Evolutionary conservation across 2,329 filamentous ascomycete genomes (phyloP).

Genomic region (Paramyrothecium roridum): DNA sequence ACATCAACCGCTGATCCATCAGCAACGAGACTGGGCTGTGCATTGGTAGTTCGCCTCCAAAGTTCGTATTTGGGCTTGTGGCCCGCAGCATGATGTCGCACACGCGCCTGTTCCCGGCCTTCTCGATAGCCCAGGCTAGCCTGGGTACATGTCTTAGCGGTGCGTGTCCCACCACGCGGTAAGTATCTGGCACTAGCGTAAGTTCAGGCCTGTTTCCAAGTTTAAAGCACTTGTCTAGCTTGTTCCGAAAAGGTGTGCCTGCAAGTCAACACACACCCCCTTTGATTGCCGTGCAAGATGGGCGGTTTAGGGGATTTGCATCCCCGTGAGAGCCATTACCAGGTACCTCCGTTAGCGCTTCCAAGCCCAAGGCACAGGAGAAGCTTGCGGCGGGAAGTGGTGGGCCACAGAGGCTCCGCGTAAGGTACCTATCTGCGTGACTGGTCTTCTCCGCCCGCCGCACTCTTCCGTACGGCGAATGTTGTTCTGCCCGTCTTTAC

Average conservation of each 20-base stretch:
- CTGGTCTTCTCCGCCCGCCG: not conserved
- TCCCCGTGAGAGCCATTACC: too few species aligned
- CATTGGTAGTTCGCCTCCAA: not conserved
- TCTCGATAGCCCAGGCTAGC: too few species aligned
- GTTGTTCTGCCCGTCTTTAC: conserved; percentile 6
- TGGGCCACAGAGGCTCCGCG: conserved; percentile 6
- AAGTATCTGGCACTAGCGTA: not conserved
- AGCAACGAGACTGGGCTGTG: not conserved
- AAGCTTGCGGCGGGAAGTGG: conserved; percentile 7
- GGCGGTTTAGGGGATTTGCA: too few species aligned
- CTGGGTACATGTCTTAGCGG: too few species aligned
- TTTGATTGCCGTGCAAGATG: too few species aligned
- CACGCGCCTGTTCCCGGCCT: not conserved
- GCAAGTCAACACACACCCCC: too few species aligned
- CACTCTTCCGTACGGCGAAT: conserved; percentile 9
- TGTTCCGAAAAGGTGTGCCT: not conserved
- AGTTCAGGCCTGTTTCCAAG: not conserved
- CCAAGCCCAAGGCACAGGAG: too few species aligned
- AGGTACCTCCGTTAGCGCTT: too few species aligned
- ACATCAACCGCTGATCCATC: too few species aligned
- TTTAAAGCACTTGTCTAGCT: not conserved
- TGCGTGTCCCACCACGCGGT: too few species aligned
- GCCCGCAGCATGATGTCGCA: not conserved
- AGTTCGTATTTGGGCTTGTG: not conserved
- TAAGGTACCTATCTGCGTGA: conserved; percentile 6